These are phyloP conservation scores for Candida parachauliodes DNA, from an alignment of 805 yeast genomes.

Conservation along the genomic window DNA sequence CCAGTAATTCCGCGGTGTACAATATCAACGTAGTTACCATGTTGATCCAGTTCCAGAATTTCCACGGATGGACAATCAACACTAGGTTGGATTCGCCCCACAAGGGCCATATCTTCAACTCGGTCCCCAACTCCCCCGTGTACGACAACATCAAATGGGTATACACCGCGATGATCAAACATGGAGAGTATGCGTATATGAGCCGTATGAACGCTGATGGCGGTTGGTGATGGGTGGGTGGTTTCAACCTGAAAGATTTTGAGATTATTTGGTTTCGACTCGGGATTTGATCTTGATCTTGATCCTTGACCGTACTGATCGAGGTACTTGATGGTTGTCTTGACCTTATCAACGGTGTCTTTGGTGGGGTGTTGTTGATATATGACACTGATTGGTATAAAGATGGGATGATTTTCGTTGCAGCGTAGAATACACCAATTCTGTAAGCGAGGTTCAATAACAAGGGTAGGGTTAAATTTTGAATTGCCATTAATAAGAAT, in stretches of 20 bases:
- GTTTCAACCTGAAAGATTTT: slow-evolving; percentile 12
- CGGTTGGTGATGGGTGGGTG: slow-evolving; percentile 18
- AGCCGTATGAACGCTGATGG: slow-evolving; percentile 32
- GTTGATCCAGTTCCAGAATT: slow-evolving; percentile 96
- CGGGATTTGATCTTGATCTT: not conserved
- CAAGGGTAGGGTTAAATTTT: slow-evolving; percentile 76
- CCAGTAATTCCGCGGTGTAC: slow-evolving; percentile 72
- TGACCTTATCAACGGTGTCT: slow-evolving; percentile 36
- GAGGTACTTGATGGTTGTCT: slow-evolving; percentile 30
- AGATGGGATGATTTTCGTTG: slow-evolving; percentile 89
- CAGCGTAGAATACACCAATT: slow-evolving; percentile 82
- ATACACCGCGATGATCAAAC: slow-evolving; percentile 91
- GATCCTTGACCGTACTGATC: slow-evolving; percentile 10
- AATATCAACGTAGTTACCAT: slow-evolving; percentile 76
- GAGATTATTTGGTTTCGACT: not conserved
- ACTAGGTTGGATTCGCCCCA: slow-evolving; percentile 43
- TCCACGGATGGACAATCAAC: slow-evolving; percentile 67
- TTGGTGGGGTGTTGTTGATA: slow-evolving; percentile 38
- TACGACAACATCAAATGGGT: slow-evolving; percentile 92
- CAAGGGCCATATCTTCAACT: slow-evolving; percentile 56
- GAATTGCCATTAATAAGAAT: slow-evolving; percentile 46
- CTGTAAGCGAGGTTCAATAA: slow-evolving; percentile 80
- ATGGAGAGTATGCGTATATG: slow-evolving; percentile 87
- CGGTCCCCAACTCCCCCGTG: slow-evolving; percentile 67
- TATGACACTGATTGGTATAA: slow-evolving; percentile 43